Evolutionary conservation across 2,329 filamentous ascomycete species (phyloP).

Genomic region (Fusarium sp.): DNA sequence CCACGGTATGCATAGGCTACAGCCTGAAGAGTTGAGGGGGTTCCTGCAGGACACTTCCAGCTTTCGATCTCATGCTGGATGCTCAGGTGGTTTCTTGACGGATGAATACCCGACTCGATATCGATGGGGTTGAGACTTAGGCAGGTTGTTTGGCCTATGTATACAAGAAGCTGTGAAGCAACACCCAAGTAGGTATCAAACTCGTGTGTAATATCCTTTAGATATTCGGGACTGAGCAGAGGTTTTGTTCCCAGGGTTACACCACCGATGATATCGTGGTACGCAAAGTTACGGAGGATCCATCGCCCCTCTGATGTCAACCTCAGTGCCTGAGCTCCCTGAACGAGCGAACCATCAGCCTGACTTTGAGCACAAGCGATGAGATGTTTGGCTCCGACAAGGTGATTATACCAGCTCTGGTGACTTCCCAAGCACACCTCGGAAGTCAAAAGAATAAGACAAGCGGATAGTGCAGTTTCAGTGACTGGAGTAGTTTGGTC

Average conservation of each 20-base stretch:
- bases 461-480: background rate
- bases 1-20: background rate
- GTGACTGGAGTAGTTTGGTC: background rate
- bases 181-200: background rate
- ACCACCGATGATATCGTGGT: background rate
- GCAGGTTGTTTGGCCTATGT: background rate
- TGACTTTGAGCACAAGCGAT: background rate
- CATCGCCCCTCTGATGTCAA: background rate
- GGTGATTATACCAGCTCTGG: background rate
- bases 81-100: background rate
- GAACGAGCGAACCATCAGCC: background rate
- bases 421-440: background rate
- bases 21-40: background rate
- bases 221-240: background rate
- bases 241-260: background rate
- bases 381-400: background rate
- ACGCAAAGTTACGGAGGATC: background rate
- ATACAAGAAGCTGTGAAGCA: background rate
- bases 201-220: background rate
- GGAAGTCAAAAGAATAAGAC: background rate
- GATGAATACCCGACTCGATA: fast-evolving
- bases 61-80: background rate
- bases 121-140: background rate
- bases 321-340: background rate
- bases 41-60: background rate